Conservation (phyloP, 257 asterid genomes). For the Salvia miltiorrhiza region DNA sequence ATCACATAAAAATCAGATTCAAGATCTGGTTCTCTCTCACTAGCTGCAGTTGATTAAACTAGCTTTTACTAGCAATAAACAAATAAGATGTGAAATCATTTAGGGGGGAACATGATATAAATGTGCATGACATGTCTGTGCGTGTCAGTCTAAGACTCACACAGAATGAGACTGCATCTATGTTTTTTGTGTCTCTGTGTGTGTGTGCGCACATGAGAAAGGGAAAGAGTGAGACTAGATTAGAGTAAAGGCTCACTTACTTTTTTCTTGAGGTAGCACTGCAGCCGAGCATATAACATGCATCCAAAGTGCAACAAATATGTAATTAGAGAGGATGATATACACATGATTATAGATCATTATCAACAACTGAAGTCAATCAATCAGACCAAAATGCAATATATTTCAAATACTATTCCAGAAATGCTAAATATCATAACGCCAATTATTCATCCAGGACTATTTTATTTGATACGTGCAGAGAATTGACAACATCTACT, state of each 20-base stretch:
- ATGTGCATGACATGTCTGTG: not conserved
- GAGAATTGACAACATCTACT: not conserved
- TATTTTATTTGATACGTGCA: not conserved
- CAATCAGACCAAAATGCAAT: not conserved
- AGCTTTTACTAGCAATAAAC: conserved; percentile 5
- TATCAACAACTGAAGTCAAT: conserved; percentile 5
- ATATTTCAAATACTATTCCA: not conserved
- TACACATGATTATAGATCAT: conserved; percentile 17
- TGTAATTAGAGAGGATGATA: conserved; percentile 29
- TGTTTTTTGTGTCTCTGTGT: not conserved
- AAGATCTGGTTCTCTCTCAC: conserved; percentile 6
- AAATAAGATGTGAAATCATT: conserved; percentile 3
- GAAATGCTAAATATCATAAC: conserved; percentile 13
- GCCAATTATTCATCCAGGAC: conserved; percentile 9
- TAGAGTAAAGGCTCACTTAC: conserved; percentile 44
- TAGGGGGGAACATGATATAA: not conserved
- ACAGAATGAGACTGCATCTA: conserved; percentile 7
- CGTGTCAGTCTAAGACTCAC: not conserved
- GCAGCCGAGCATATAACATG: conserved; percentile 44
- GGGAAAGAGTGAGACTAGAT: conserved; percentile 10
- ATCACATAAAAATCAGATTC: not conserved
- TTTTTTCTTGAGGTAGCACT: conserved; percentile 93
- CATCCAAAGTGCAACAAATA: conserved; percentile 38
- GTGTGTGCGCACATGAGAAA: not conserved
- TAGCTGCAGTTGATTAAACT: not conserved